Conservation (phyloP, 345 rosid species). For the Euphorbia tirucalli region DNA sequence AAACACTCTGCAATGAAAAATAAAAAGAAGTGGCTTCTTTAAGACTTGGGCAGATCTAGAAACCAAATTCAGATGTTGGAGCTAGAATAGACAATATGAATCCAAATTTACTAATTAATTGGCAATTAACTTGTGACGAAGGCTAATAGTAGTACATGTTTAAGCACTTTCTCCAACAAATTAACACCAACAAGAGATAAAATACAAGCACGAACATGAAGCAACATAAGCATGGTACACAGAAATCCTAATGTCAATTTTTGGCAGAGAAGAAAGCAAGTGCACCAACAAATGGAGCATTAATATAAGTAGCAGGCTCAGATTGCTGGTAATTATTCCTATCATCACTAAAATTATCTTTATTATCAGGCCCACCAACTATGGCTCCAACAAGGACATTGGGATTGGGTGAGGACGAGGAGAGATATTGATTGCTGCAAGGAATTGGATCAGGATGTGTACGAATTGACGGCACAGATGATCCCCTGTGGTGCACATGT, state of each 20-base stretch:
- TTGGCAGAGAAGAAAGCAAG: constrained; percentile 59
- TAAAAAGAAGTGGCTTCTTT: too few species aligned
- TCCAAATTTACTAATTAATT: too few species aligned
- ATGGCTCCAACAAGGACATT: constrained; percentile 81
- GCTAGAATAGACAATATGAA: too few species aligned
- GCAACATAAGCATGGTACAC: too few species aligned
- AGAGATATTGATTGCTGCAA: constrained; percentile 55
- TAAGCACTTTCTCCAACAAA: too few species aligned
- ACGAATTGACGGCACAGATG: constrained; percentile 70
- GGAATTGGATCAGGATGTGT: constrained; percentile 67
- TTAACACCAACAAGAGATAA: too few species aligned
- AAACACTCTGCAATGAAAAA: too few species aligned
- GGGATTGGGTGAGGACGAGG: constrained; percentile 75
- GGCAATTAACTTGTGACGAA: not conserved
- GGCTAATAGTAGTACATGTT: too few species aligned
- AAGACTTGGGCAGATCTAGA: too few species aligned
- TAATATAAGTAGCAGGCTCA: constrained; percentile 91
- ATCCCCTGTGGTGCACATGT: constrained; percentile 84
- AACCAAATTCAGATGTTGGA: too few species aligned
- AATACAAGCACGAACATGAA: too few species aligned
- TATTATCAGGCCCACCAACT: constrained; percentile 82
- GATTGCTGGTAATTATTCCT: constrained; percentile 83
- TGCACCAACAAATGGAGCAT: constrained; percentile 88
- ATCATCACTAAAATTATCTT: constrained; percentile 69
- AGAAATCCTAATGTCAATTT: constrained; percentile 8